A percentile compares a stretch with the other conserved stretches of the same genome.
These are phyloP conservation scores for Aurantiochytrium sp. DNA, from an alignment of 108 stramenopile species.

Conservation along the genomic window DNA sequence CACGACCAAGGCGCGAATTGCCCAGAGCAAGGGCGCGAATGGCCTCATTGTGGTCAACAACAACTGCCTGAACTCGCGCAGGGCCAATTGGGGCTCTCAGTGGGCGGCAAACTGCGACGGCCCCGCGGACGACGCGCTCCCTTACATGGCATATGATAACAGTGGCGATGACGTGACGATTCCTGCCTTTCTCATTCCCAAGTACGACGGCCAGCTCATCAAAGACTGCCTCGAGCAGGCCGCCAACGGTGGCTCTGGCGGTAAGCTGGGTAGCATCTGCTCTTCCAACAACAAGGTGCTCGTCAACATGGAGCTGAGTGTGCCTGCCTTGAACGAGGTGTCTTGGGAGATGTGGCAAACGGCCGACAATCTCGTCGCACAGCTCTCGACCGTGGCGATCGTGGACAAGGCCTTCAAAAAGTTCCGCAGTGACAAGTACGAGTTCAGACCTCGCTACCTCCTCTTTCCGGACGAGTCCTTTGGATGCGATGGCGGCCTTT, in stretches of 20 bases:
- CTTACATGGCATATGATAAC: slow-evolving; percentile 8
- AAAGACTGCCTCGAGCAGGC: neutral
- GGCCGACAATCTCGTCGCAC: neutral
- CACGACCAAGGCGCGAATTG: neutral
- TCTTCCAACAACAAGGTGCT: neutral
- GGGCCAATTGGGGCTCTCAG: neutral
- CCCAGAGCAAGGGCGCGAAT: neutral
- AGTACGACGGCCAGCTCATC: slow-evolving; percentile 2
- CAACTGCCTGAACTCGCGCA: neutral
- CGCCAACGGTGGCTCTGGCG: neutral
- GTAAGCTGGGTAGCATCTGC: neutral
- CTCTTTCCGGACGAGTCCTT: neutral
- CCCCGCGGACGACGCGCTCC: neutral
- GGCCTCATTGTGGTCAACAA: slow-evolving; percentile 12
- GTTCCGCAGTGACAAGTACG: neutral
- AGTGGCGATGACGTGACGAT: neutral
- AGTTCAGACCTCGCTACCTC: neutral
- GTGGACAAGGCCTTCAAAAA: neutral
- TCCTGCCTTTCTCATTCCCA: neutral
- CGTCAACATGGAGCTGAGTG: neutral
- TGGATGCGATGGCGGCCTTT: neutral
- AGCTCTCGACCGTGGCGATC: neutral
- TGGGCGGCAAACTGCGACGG: neutral
- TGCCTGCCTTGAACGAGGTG: neutral
- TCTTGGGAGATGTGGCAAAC: neutral